phyloP scores from a whole-genome alignment of 2,329 filamentous ascomycete genomes.

The Aureobasidium sp. region DNA sequence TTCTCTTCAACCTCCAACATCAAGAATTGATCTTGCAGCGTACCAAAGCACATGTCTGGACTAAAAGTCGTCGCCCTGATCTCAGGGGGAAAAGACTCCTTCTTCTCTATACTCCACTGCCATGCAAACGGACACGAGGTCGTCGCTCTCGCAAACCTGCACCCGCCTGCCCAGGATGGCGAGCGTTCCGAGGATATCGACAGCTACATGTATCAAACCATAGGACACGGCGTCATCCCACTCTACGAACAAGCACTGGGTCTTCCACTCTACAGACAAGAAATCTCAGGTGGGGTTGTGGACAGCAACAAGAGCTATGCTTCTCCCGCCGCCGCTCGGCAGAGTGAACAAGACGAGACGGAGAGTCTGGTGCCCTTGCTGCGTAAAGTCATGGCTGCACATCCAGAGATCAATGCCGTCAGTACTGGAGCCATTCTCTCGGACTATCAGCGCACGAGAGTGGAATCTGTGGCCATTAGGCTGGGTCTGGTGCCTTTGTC shows the following conservation, averaged over 20 bases:
- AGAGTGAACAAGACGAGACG: conserved; percentile 61
- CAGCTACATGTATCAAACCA: conserved; percentile 99
- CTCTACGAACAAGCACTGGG: conserved; percentile 73
- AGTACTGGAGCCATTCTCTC: conserved; percentile 89
- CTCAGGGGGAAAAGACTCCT: conserved; percentile 94
- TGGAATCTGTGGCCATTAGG: conserved; percentile 82
- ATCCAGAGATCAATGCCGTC: conserved; percentile 79
- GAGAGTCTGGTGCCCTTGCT: conserved; percentile 78
- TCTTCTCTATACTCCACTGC: conserved; percentile 89
- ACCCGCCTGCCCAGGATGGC: conserved; percentile 47
- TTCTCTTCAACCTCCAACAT: not conserved
- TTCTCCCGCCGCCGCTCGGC: not conserved
- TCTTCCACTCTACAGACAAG: conserved; percentile 74
- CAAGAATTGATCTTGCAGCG: not conserved
- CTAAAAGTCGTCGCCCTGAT: conserved; percentile 82
- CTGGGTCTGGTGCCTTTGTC: conserved; percentile 77
- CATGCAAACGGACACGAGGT: conserved; percentile 76
- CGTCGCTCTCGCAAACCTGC: conserved; percentile 82
- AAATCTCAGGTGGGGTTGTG: conserved; percentile 65
- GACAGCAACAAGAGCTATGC: conserved; percentile 67
- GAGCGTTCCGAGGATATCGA: conserved; percentile 63
- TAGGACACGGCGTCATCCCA: conserved; percentile 80
- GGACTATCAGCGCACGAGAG: conserved; percentile 91
- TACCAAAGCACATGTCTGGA: conserved; percentile 20
- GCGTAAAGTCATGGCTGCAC: conserved; percentile 54